Conservation (phyloP, 2,329 filamentous ascomycete species). For the Sporothrix inflata region DNA sequence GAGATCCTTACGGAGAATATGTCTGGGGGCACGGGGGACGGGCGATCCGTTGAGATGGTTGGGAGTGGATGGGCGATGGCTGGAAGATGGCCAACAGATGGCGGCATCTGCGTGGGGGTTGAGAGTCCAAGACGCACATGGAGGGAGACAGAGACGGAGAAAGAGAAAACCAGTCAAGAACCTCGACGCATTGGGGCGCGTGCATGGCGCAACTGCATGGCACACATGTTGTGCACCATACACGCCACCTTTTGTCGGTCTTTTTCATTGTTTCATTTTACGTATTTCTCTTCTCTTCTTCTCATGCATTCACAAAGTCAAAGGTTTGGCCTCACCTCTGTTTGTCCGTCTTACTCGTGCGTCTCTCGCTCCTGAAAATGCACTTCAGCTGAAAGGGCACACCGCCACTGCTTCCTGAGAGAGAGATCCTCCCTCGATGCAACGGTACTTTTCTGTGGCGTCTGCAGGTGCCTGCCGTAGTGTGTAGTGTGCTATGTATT, state of each 20-base stretch:
- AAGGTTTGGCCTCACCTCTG: neutral
- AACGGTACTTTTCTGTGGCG: constrained; percentile 5
- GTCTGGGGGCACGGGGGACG: neutral
- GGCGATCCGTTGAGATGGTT: too few relatives aligned
- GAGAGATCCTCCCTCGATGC: neutral
- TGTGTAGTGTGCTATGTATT: neutral
- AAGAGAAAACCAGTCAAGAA: neutral
- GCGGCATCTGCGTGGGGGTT: neutral
- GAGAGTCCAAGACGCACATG: neutral
- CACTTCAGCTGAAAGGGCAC: neutral
- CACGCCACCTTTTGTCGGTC: neutral
- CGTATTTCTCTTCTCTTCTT: too few relatives aligned
- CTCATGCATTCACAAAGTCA: too few relatives aligned
- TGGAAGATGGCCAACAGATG: neutral
- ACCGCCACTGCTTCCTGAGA: neutral
- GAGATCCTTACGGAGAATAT: neutral
- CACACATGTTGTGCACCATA: neutral
- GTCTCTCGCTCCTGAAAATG: neutral
- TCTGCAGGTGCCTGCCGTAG: neutral
- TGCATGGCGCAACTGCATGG: neutral
- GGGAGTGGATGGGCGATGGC: too few relatives aligned
- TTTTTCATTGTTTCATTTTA: neutral
- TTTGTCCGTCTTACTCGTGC: neutral
- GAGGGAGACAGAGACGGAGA: neutral
- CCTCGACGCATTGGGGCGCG: neutral